Base-by-base conservation (phyloP, 768 basidiomycete genomes). In the Imleria badia region DNA sequence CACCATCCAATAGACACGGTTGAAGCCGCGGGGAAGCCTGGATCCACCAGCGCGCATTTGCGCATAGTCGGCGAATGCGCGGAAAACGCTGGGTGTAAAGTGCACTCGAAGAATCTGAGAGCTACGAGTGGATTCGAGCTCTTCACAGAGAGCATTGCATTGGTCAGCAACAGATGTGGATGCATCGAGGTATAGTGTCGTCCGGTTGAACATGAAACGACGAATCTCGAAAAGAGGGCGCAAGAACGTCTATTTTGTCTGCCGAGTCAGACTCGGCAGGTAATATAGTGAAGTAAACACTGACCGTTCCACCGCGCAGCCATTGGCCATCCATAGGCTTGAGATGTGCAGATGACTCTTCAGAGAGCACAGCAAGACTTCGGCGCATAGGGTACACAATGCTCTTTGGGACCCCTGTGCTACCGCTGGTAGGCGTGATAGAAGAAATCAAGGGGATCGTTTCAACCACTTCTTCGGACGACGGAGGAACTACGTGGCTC, bases 361-460 rank as follows among this genome's bases (percentile, higher is more conserved):
- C 51, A n/a, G 51, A 45, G 17, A 59, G 58, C 9, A 59, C 59
- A 8, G 46, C 41, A 20, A 59, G 58, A 3, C 51, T 54, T 44
- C 59, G 60, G 43, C 34, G 43, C 58, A 59, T 59, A 17, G 58
- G 58, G 23, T 60, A 59, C 8, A 60, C 58, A 3, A 59, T 59
- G 19, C 58, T 60, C 46, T 59, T 60, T 11, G 58, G 58, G 31
- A 60, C 13, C n/a, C 58, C 58, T 17, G 66, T 68, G 53, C 60
- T 68, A 26, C 67, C 66, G 33, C 62, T 61, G 6, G 66, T 68
- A 20, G 59, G 58, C 26, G 51, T 60, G 33, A 60, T 55, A 51
- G 58, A 59, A 36, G 38, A 59, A 1, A 59, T 48, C 11, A 8
- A 23, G 6, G 58, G 58, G 52, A 59, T 20, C 12, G 38, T 33